Percentiles rank a stretch among this genome's conserved stretches.
phyloP scores from a whole-genome alignment of 805 yeast genomes.

The Kregervanrija pseudodelftensis region DNA sequence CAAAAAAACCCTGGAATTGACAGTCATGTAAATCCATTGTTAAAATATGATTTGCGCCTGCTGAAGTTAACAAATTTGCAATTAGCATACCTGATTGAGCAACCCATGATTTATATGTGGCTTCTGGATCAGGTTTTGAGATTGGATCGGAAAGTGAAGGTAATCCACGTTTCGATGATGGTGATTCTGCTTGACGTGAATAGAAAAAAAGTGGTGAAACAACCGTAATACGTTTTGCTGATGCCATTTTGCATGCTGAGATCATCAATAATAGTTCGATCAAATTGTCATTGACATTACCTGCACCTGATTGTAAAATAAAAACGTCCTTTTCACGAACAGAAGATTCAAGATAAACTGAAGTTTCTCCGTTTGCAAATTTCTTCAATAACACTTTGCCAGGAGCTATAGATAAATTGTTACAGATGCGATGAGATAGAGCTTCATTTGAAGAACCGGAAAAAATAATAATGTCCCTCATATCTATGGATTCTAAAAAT shows the following conservation, averaged over 20 bases:
- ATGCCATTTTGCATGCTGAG: constrained; percentile 89
- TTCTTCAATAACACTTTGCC: constrained; percentile 61
- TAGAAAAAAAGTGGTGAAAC: constrained; percentile 93
- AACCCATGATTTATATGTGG: constrained; percentile 77
- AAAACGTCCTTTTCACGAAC: constrained; percentile 97
- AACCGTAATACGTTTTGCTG: constrained; percentile 83
- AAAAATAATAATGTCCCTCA: constrained; percentile 81
- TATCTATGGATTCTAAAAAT: constrained; percentile 16
- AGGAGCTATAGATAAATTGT: constrained; percentile 63
- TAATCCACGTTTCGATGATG: constrained; percentile 71
- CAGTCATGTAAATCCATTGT: constrained; percentile 99
- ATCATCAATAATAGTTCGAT: constrained; percentile 88
- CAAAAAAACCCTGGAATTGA: constrained; percentile 96
- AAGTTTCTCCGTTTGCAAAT: constrained; percentile 91
- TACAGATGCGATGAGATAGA: constrained; percentile 68
- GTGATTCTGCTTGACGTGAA: constrained; percentile 92
- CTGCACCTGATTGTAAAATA: constrained; percentile 85
- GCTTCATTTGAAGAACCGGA: constrained; percentile 89
- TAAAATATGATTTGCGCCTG: constrained; percentile 94
- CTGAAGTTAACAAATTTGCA: constrained; percentile 78
- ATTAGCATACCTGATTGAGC: constrained; percentile 91
- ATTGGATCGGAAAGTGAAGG: constrained; percentile 39
- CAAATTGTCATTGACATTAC: constrained; percentile 83
- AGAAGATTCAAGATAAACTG: constrained; percentile 89
- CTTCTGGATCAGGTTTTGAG: constrained; percentile 6